Base-by-base conservation (phyloP, 2,329 filamentous ascomycete species). In the Nemania bipapillata region DNA sequence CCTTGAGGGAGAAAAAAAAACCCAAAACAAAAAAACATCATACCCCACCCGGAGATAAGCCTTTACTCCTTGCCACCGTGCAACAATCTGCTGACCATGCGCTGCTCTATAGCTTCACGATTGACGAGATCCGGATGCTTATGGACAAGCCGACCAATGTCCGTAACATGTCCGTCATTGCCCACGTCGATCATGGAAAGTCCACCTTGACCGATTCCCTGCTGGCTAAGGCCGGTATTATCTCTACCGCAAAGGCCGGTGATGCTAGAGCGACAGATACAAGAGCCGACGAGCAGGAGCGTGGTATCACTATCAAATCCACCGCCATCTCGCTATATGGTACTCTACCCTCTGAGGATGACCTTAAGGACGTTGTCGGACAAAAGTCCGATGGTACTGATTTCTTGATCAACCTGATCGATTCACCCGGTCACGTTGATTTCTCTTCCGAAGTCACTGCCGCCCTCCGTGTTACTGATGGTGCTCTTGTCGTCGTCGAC, bases 271-370 rank as follows among this genome's bases (percentile, higher is more conserved):
- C 95, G 83, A 99, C 94, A 80, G 96, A 99, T 86, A 99, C 96
- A 74, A 92, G 96, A 86, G 86, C 92, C 76, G 96, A 99, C 83
- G 96, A 99, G 85, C 96, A 99, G 88, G 96, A 99, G 84, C 94
- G 96, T 91, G 94, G 96, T 90, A 97, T 99, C 81, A 99, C 96
- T 79, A 99, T 99, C 91, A 99, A 99, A 91, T 99, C 96, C 67
- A 99, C 96, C 73, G 96, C 96, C 85, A 99, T 99, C 87, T 98
- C 96, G 77, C 90, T 99, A 81, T 99, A 96, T 86, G 94, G 93
- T 81, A 86, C 90, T 79, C 90, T 99, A 75, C 84, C 87, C 70
- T 90, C 92, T 76, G 85, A 88, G 56, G 95, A 97, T 68, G 96
- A 98, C 81, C 81, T 97, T 76, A 97, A 97, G 90, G 96, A 99